Base-by-base conservation (phyloP, 2,329 filamentous ascomycete genomes). In the Didymella sp. region DNA sequence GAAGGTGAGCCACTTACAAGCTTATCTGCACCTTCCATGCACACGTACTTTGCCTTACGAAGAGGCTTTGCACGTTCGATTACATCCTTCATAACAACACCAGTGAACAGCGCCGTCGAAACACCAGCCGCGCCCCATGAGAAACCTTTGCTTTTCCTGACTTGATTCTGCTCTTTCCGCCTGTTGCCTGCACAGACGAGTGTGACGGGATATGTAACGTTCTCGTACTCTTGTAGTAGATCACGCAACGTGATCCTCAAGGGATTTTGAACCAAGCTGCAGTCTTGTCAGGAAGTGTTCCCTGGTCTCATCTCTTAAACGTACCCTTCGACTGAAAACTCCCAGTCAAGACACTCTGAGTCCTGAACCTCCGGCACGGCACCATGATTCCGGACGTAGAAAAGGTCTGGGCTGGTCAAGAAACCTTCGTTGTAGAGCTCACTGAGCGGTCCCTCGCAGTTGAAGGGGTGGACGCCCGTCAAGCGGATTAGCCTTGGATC, bases 381-480 rank as follows among this genome's bases (percentile, higher is more conserved):
- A 13, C 93, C 93, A 79, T 97, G 93, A 69, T 96, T 97, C 31
- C 93, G 83, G 8, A 97, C 93, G 74, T 96, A 97, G 77, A 96
- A 95, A 1, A 97, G 80, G 66, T 96, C 89, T 12, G 92, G 89
- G 35, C 88, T 91, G 0, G 92, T 97, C 33, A 97, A 79, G 71
- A 96, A 96, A 0, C 93, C 92, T 78, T 87, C 81, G 56, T 94
- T 84, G 75, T 87, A 96, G 1, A 96, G 80, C 15, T 87, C 86
- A 51, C 86, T 90, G 8, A 97, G 78, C 0, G 93, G 92, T 9
- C 93, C 85, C 76, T 97, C 93, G 45, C 90, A 89, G 67, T 97
- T 97, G 80, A 96, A 96, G 1, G 93, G 93, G 75, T 96, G 93
- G 6, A 91, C 84, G 22, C 93, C 93, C 11, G 93, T 97, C 13